phyloP scores from a whole-genome alignment of 805 yeast genomes.

The Tetrapisispora nanseiensis region DNA sequence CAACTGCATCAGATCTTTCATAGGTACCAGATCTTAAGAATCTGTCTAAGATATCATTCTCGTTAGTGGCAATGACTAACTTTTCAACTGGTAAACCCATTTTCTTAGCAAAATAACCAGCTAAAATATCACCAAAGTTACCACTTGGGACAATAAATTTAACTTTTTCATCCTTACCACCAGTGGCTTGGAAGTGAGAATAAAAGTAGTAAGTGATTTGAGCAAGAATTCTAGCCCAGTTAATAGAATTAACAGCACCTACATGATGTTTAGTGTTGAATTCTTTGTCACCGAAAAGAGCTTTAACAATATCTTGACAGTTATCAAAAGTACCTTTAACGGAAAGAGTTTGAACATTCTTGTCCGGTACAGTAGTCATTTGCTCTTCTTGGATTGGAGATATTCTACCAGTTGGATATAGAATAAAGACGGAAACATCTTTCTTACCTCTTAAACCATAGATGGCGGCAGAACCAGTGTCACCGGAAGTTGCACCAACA shows the following conservation, averaged over 20 bases:
- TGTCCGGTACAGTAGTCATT: constrained; percentile 92
- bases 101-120: constrained; percentile 87
- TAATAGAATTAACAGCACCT: constrained; percentile 96
- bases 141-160: constrained; percentile 95
- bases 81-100: constrained; percentile 91
- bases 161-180: constrained; percentile 37
- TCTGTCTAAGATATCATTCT: constrained; percentile 89
- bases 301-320: constrained; percentile 94
- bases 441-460: constrained; percentile 95
- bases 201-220: constrained; percentile 95
- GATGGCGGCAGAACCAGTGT: constrained; percentile 98
- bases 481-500: constrained; percentile 98
- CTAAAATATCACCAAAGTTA: constrained; percentile 95
- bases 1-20: constrained; percentile 65
- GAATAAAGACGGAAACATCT: constrained; percentile 93
- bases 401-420: constrained; percentile 95
- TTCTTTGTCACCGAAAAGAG: constrained; percentile 78
- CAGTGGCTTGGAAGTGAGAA: constrained; percentile 65
- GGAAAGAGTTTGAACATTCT: constrained; percentile 88
- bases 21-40: constrained; percentile 81
- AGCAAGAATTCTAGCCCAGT: constrained; percentile 98
- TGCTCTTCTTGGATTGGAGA: constrained; percentile 97
- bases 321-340: constrained; percentile 96
- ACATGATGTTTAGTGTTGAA: constrained; percentile 86
- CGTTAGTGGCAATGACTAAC: constrained; percentile 89